Conservation (phyloP, 768 basidiomycete genomes). For the Agaricus blazei region DNA sequence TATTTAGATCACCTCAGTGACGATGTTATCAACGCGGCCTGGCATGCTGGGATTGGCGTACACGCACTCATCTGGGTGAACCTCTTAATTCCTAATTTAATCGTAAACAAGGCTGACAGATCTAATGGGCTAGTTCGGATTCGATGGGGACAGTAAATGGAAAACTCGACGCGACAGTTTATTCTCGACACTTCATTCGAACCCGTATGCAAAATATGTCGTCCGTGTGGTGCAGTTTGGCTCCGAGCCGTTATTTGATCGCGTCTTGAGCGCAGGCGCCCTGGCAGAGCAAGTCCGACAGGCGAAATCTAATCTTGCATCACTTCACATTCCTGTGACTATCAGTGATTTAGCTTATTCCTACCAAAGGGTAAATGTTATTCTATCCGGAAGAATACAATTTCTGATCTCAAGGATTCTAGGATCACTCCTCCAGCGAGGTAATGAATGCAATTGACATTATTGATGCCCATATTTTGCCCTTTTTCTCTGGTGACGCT, state of each 20-base stretch:
- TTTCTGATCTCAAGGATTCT: conserved; percentile 14
- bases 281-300: conserved; percentile 47
- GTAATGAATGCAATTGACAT: conserved; percentile 57
- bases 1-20: conserved; percentile 25
- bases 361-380: conserved; percentile 35
- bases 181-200: conserved; percentile 47
- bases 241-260: conserved; percentile 63
- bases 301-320: conserved; percentile 44
- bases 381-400: background rate
- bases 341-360: conserved; percentile 63
- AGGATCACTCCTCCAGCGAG: conserved; percentile 40
- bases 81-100: background rate
- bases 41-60: conserved; percentile 62
- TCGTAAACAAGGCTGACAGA: background rate
- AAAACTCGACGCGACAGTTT: conserved; percentile 47
- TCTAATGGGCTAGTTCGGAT: conserved; percentile 36
- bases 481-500: conserved; percentile 57
- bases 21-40: conserved; percentile 63
- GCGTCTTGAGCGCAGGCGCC: conserved; percentile 40
- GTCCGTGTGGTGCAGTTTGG: conserved; percentile 67
- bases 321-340: conserved; percentile 60
- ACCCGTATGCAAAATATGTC: conserved; percentile 58
- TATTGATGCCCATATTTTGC: conserved; percentile 67
- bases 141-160: conserved; percentile 45
- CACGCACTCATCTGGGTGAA: conserved; percentile 72